Conservation (phyloP, 495 filamentous ascomycete species). For the Tuber calosporum region DNA sequence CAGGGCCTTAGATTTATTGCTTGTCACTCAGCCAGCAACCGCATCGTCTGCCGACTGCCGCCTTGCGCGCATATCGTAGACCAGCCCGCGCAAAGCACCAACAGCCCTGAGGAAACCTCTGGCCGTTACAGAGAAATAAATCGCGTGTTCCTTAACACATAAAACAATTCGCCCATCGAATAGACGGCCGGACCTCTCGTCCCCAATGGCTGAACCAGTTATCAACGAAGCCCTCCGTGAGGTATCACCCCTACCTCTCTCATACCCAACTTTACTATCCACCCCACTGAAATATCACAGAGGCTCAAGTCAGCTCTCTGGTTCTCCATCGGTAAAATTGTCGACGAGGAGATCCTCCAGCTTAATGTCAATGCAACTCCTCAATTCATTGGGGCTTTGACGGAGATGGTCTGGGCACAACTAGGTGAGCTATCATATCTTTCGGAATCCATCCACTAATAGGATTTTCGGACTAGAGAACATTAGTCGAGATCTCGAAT, state of each 20-base stretch:
- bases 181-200: background rate
- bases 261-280: background rate
- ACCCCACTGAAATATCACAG: constrained; percentile 45
- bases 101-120: background rate
- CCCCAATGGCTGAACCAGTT: constrained; percentile 33
- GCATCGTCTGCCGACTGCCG: background rate
- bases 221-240: constrained; percentile 39
- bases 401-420: constrained; percentile 85
- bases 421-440: constrained; percentile 54
- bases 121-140: background rate
- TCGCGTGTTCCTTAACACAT: background rate
- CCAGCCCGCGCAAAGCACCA: background rate
- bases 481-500: constrained; percentile 66
- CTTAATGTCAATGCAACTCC: constrained; percentile 80
- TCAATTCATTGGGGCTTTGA: constrained; percentile 88
- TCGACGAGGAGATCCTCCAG: constrained; percentile 74
- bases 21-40: background rate
- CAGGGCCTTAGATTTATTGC: background rate
- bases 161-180: background rate
- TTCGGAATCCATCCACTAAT: constrained; percentile 15
- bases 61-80: background rate
- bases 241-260: constrained; percentile 13
- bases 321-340: constrained; percentile 79
- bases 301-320: constrained; percentile 90
- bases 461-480: constrained; percentile 51